Evolutionary conservation across 257 asterid genomes (phyloP).

Genomic region (Solanum piurae): DNA sequence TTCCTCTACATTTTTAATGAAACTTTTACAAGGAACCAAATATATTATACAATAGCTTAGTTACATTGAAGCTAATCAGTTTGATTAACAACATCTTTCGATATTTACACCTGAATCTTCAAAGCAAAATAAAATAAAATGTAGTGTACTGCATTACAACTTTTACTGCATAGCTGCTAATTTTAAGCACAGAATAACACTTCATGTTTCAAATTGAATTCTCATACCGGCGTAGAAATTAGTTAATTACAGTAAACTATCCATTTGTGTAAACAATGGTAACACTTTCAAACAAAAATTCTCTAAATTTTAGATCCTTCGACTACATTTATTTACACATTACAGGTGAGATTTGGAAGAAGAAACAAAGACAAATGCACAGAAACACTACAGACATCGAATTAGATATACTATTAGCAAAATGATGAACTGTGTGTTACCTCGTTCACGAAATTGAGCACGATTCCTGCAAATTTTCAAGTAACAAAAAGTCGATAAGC

Average conservation of each 20-base stretch:
- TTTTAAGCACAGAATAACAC: not conserved
- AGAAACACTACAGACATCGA: not conserved
- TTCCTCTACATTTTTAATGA: not conserved
- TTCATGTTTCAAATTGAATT: not conserved
- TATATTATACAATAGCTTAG: not conserved
- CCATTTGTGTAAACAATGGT: not conserved
- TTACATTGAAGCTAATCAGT: not conserved
- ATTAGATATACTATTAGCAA: not conserved
- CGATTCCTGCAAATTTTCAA: conserved; percentile 50
- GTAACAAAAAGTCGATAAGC: not conserved
- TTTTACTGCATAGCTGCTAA: not conserved
- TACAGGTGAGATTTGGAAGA: not conserved
- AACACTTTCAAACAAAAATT: not conserved
- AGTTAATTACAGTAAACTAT: not conserved
- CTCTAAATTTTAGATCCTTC: not conserved
- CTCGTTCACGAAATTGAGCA: conserved; percentile 87
- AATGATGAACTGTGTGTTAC: conserved; percentile 15
- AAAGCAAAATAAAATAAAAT: not conserved
- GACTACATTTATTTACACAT: not conserved
- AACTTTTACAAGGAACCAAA: not conserved
- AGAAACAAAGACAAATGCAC: not conserved
- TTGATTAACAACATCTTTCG: not conserved
- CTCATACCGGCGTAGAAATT: not conserved
- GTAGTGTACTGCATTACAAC: not conserved
- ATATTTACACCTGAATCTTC: not conserved